These are phyloP conservation scores for Taphrina communis DNA, from an alignment of 1,139 yeast genomes.

Conservation along the genomic window DNA sequence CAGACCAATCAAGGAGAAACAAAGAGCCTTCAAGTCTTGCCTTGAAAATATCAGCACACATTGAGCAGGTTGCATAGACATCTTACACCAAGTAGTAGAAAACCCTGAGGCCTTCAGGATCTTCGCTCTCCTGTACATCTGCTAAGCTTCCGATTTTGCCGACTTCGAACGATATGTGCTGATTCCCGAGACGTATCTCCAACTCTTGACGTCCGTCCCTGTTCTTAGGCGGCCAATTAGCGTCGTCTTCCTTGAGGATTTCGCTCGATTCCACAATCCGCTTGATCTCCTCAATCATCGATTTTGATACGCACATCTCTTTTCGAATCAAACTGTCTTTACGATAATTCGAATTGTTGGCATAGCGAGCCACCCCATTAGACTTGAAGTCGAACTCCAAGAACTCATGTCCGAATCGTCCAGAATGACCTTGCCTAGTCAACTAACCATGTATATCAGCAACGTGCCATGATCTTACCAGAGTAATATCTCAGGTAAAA, in stretches of 20 bases:
- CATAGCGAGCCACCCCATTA: constrained; percentile 54
- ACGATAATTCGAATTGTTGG: constrained; percentile 58
- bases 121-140: constrained; percentile 58
- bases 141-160: constrained; percentile 55
- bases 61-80: not conserved
- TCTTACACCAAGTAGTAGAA: constrained; percentile 56
- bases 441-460: constrained; percentile 1
- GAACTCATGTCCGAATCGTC: constrained; percentile 58
- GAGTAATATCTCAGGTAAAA: constrained; percentile 43
- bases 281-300: constrained; percentile 53
- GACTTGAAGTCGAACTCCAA: constrained; percentile 55
- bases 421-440: constrained; percentile 55
- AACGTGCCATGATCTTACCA: not conserved
- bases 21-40: constrained; percentile 55
- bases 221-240: constrained; percentile 55
- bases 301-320: constrained; percentile 53
- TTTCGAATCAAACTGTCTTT: constrained; percentile 56
- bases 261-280: constrained; percentile 54
- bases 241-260: constrained; percentile 55
- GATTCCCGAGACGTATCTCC: constrained; percentile 55
- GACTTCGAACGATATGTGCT: constrained; percentile 53
- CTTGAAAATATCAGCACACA: not conserved
- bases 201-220: constrained; percentile 57
- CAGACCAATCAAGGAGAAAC: constrained; percentile 56
- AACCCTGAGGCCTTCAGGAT: constrained; percentile 54